A percentile compares a stretch with the other conserved stretches of the same genome.
phyloP scores from a whole-genome alignment of 2,329 filamentous ascomycete species.

The Pseudopithomyces chartarum region DNA sequence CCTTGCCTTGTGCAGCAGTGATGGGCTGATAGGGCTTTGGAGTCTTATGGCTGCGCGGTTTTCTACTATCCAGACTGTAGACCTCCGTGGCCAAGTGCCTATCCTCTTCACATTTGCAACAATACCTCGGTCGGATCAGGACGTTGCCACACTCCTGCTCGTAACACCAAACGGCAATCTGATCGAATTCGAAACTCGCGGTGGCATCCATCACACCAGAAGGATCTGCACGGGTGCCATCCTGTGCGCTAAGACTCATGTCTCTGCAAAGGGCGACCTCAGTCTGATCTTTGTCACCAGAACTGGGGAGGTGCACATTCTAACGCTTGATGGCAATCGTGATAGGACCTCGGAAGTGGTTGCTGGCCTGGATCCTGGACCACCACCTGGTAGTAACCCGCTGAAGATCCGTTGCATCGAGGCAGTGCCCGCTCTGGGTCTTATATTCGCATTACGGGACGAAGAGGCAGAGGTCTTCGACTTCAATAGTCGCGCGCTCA shows the following conservation, averaged over 20 bases:
- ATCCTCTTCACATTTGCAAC: conserved; percentile 65
- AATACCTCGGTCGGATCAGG: conserved; percentile 33
- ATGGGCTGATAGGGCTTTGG: conserved; percentile 66
- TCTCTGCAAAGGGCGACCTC: conserved; percentile 27
- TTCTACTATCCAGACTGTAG: conserved; percentile 57
- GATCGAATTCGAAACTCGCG: conserved; percentile 60
- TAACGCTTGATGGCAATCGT: conserved; percentile 27
- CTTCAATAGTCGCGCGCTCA: conserved; percentile 58
- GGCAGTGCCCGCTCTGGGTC: conserved; percentile 61
- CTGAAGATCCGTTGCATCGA: conserved; percentile 62
- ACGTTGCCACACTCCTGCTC: conserved; percentile 57
- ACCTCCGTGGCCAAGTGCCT: conserved; percentile 63
- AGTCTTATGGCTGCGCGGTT: conserved; percentile 63
- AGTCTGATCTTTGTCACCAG: conserved; percentile 42
- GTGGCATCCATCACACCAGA: conserved; percentile 39
- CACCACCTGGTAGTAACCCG: conserved; percentile 42
- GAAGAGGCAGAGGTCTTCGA: conserved; percentile 66
- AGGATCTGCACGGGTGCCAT: conserved; percentile 34
- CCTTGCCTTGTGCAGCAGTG: conserved; percentile 68
- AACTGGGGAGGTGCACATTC: conserved; percentile 41
- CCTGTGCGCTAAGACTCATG: conserved; percentile 34
- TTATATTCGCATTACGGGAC: conserved; percentile 65
- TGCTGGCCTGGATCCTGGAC: conserved; percentile 40
- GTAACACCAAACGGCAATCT: conserved; percentile 69
- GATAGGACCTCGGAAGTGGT: conserved; percentile 39